Conservation (phyloP, 345 rosid species). For the Noccaea caerulescens region DNA sequence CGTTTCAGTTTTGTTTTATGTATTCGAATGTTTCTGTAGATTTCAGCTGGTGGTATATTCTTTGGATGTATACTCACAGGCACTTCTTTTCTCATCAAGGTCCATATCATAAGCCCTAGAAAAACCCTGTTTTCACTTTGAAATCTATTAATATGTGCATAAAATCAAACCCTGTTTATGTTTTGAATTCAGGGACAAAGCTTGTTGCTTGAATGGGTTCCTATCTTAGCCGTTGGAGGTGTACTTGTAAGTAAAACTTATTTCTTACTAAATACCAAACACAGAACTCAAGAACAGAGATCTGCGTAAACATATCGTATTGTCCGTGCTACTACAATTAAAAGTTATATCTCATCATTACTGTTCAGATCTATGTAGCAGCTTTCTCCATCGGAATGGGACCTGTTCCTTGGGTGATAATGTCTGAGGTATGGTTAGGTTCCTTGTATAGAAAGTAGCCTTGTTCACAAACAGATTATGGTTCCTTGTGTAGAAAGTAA, state of each 20-base stretch:
- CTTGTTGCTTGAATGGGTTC: constrained; percentile 67
- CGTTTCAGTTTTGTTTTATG: not conserved
- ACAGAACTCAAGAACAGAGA: constrained; percentile 10
- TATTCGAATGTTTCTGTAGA: constrained; percentile 41
- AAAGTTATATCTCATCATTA: not conserved
- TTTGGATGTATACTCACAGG: constrained; percentile 82
- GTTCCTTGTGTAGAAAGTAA: constrained; percentile 10
- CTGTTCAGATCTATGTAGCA: constrained; percentile 62
- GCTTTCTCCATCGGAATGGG: constrained; percentile 88
- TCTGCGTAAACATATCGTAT: not conserved
- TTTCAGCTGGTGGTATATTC: constrained; percentile 77
- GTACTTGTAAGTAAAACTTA: constrained; percentile 58
- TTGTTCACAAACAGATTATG: not conserved
- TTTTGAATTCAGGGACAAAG: constrained; percentile 53
- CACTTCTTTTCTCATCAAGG: constrained; percentile 77
- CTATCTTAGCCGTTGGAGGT: constrained; percentile 70
- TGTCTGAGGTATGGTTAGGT: constrained; percentile 91
- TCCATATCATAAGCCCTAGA: constrained; percentile 29
- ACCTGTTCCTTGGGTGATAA: constrained; percentile 95
- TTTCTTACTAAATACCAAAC: constrained; percentile 11
- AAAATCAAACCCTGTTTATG: not conserved
- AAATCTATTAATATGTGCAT: not conserved
- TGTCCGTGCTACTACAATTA: not conserved
- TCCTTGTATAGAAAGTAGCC: constrained; percentile 14
- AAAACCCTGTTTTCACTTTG: not conserved